phyloP scores from a whole-genome alignment of 495 filamentous ascomycete species.

The Chaetomium cochliodes region DNA sequence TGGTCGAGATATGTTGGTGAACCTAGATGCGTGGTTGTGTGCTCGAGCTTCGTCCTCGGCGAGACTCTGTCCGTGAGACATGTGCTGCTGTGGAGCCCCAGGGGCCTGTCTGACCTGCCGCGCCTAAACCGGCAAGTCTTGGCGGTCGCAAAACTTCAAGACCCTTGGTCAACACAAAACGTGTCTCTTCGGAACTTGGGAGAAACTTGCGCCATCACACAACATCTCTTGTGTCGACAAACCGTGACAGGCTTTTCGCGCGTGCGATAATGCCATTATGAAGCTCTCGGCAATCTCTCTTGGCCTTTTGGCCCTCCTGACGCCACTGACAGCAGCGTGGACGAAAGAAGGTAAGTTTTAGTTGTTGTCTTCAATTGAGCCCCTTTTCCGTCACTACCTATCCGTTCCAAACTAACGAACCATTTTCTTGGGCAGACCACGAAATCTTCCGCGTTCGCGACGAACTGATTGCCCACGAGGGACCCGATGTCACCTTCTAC shows the following conservation, averaged over 20 bases:
- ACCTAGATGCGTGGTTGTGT: too few species aligned
- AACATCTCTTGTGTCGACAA: slow-evolving; percentile 4
- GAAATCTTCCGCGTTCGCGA: slow-evolving; percentile 95
- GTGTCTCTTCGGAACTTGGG: slow-evolving; percentile 16
- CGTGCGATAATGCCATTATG: slow-evolving; percentile 46
- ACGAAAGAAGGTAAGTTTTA: slow-evolving; percentile 71
- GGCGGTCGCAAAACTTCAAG: slow-evolving; percentile 22
- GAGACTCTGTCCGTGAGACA: too few species aligned
- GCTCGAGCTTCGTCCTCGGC: too few species aligned
- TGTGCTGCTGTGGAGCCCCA: background rate
- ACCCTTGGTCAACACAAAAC: background rate
- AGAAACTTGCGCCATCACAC: background rate
- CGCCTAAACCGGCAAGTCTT: slow-evolving; percentile 15
- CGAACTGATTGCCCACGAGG: slow-evolving; percentile 76
- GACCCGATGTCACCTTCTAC: slow-evolving; percentile 85
- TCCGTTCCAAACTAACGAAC: slow-evolving; percentile 13
- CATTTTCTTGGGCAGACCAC: slow-evolving; percentile 60
- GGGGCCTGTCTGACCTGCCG: background rate
- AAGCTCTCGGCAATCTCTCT: slow-evolving; percentile 52
- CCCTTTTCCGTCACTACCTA: background rate
- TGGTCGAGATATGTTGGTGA: too few species aligned
- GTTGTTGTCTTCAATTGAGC: slow-evolving; percentile 13
- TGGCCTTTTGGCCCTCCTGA: slow-evolving; percentile 57
- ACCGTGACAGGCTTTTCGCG: slow-evolving; percentile 4
- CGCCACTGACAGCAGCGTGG: slow-evolving; percentile 69